Conservation (phyloP, 2,329 filamentous ascomycete genomes). For the Diaporthe sp. region DNA sequence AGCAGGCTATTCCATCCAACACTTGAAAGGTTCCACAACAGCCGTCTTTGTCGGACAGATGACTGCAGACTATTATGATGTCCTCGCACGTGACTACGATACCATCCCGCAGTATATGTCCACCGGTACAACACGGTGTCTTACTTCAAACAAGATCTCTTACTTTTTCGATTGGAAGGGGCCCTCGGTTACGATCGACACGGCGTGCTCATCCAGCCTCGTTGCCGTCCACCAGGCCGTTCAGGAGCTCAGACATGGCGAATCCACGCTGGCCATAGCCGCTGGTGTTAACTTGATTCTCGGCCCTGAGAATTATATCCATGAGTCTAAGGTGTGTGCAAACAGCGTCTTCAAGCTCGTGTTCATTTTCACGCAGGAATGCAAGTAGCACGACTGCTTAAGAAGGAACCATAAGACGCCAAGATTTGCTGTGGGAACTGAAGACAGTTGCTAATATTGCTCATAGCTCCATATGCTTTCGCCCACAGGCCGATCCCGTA, state of each 20-base stretch:
- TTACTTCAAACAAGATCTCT: constrained; percentile 52
- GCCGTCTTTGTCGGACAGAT: constrained; percentile 55
- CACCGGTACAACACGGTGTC: not conserved
- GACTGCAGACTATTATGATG: constrained; percentile 53
- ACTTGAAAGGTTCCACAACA: constrained; percentile 50
- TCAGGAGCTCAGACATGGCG: constrained; percentile 49
- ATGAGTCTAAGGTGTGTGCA: too few relatives aligned
- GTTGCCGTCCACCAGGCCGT: constrained; percentile 54
- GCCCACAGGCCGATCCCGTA: too few relatives aligned
- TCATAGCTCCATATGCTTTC: constrained; percentile 53
- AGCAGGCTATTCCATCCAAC: constrained; percentile 50
- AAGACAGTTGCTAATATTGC: too few relatives aligned
- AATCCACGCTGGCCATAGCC: constrained; percentile 50
- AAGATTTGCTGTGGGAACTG: too few relatives aligned
- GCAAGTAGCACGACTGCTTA: too few relatives aligned
- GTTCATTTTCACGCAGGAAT: too few relatives aligned
- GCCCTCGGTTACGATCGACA: constrained; percentile 57
- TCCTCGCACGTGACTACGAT: constrained; percentile 43
- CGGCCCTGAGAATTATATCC: constrained; percentile 47
- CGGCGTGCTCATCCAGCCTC: constrained; percentile 57
- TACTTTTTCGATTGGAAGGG: constrained; percentile 56
- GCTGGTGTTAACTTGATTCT: constrained; percentile 51
- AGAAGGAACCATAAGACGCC: too few relatives aligned
- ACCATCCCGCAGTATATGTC: not conserved
- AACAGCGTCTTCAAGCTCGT: too few relatives aligned